Conservation (phyloP, 108 stramenopile species). For the Fragilaria crotonensis region DNA sequence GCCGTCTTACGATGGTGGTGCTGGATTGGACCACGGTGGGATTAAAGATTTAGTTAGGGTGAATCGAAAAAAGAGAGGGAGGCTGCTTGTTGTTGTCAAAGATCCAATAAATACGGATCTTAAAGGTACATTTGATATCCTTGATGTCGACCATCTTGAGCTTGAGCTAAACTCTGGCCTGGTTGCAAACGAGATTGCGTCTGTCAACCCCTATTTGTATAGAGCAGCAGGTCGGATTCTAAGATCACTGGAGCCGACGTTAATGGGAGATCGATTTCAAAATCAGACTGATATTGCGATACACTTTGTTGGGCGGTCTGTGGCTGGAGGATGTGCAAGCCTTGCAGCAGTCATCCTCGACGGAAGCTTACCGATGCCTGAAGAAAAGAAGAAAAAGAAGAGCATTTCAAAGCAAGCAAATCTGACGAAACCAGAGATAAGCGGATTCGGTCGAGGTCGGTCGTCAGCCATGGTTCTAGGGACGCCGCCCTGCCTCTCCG, state of each 20-base stretch:
- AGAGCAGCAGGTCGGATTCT: slow-evolving; percentile 47
- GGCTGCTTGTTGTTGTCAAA: slow-evolving; percentile 48
- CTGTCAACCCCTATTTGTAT: slow-evolving; percentile 56
- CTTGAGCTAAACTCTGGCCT: slow-evolving; percentile 28
- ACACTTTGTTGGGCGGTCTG: slow-evolving; percentile 75
- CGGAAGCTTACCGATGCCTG: slow-evolving; percentile 56
- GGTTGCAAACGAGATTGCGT: slow-evolving; percentile 43
- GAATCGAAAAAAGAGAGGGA: slow-evolving; percentile 27
- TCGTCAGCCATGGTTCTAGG: slow-evolving; percentile 66
- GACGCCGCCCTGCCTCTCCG: slow-evolving; percentile 66
- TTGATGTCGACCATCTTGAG: slow-evolving; percentile 4
- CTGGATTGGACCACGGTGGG: slow-evolving; percentile 60
- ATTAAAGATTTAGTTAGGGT: slow-evolving; percentile 38
- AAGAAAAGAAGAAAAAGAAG: slow-evolving; percentile 6
- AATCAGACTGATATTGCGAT: slow-evolving; percentile 37
- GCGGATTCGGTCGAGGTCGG: slow-evolving; percentile 44
- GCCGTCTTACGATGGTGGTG: slow-evolving; percentile 56
- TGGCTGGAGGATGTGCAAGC: slow-evolving; percentile 66
- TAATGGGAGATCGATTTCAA: slow-evolving; percentile 6
- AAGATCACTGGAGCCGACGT: slow-evolving; percentile 19
- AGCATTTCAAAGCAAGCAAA: slow-evolving; percentile 9
- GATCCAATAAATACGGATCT: slow-evolving; percentile 18
- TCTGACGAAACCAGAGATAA: background rate
- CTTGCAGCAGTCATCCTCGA: slow-evolving; percentile 68
- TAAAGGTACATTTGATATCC: background rate